Evolutionary conservation across 2,329 filamentous ascomycete genomes (phyloP).

Genomic region (Hypomyces perniciosus): DNA sequence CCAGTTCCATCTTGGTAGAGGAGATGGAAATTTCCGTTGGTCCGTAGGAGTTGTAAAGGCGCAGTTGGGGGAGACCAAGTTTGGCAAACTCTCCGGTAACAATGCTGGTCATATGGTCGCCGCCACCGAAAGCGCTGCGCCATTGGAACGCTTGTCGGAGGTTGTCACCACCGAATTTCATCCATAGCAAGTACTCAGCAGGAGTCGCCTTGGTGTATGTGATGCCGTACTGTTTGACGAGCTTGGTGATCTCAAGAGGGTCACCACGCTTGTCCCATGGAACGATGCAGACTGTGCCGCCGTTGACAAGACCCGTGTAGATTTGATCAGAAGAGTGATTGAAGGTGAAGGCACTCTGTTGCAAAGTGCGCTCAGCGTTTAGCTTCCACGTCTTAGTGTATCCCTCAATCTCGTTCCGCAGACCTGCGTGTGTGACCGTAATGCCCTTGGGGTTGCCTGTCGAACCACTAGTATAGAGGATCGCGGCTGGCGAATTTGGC

Average conservation of each 20-base stretch:
- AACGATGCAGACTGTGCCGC: slow-evolving; percentile 30
- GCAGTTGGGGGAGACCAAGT: slow-evolving; percentile 3
- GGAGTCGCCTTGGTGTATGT: slow-evolving; percentile 35
- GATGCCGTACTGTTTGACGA: slow-evolving; percentile 31
- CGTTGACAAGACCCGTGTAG: slow-evolving; percentile 27
- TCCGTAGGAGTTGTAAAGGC: slow-evolving; percentile 23
- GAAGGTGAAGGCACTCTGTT: slow-evolving; percentile 33
- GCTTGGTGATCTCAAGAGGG: slow-evolving; percentile 26
- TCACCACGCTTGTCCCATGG: slow-evolving; percentile 20
- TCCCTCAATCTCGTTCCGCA: slow-evolving; percentile 23
- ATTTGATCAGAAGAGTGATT: slow-evolving; percentile 33
- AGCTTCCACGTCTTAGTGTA: slow-evolving; percentile 16
- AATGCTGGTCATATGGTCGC: slow-evolving; percentile 22
- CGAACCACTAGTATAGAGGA: slow-evolving; percentile 28
- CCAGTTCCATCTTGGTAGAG: slow-evolving; percentile 3
- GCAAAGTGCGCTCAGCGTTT: slow-evolving; percentile 23
- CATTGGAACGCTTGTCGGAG: slow-evolving; percentile 15
- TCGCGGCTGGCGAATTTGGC: slow-evolving; percentile 13
- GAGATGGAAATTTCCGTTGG: slow-evolving; percentile 21
- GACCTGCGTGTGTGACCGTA: slow-evolving; percentile 21
- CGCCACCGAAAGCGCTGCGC: slow-evolving; percentile 17
- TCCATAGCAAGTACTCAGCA: slow-evolving; percentile 33
- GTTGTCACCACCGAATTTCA: slow-evolving; percentile 16
- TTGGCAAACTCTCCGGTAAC: slow-evolving; percentile 10
- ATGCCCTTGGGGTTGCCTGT: slow-evolving; percentile 37